Conservation (phyloP, 2,329 filamentous ascomycete genomes). For the Diplocarpon rosae region DNA sequence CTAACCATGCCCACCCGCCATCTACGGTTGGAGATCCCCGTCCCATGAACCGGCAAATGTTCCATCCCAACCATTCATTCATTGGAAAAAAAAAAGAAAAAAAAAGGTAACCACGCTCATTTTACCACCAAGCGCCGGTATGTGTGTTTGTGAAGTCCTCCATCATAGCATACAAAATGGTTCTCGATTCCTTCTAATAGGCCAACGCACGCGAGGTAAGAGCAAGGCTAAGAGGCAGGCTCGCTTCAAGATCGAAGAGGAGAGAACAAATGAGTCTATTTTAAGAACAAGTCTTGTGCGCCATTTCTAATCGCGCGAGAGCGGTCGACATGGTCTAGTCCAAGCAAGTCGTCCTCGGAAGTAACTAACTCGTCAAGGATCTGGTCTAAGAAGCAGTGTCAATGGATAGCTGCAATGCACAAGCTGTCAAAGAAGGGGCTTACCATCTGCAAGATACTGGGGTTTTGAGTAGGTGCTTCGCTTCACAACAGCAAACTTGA, state of each 20-base stretch:
- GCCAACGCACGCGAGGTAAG: too few relatives aligned
- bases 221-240: conserved; percentile 1
- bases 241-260: too few relatives aligned
- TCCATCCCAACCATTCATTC: background rate
- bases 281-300: conserved; percentile 50
- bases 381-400: conserved; percentile 6
- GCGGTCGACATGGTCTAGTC: conserved; percentile 55
- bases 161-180: conserved; percentile 10
- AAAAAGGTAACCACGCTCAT: background rate
- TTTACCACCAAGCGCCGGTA: conserved; percentile 13
- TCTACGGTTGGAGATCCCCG: too few relatives aligned
- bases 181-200: background rate
- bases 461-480: conserved; percentile 64
- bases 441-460: conserved; percentile 79
- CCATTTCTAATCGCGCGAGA: conserved; percentile 47
- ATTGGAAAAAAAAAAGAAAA: background rate
- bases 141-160: background rate
- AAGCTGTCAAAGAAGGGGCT: conserved; percentile 27
- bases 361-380: conserved; percentile 37
- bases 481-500: conserved; percentile 81
- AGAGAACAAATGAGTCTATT: conserved; percentile 19
- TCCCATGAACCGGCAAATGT: background rate
- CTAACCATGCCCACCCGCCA: too few relatives aligned
- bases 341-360: conserved; percentile 50
- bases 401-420: background rate